Evolutionary conservation across 2,329 filamentous ascomycete genomes (phyloP).

Genomic region (Hirsutella thompsonii): DNA sequence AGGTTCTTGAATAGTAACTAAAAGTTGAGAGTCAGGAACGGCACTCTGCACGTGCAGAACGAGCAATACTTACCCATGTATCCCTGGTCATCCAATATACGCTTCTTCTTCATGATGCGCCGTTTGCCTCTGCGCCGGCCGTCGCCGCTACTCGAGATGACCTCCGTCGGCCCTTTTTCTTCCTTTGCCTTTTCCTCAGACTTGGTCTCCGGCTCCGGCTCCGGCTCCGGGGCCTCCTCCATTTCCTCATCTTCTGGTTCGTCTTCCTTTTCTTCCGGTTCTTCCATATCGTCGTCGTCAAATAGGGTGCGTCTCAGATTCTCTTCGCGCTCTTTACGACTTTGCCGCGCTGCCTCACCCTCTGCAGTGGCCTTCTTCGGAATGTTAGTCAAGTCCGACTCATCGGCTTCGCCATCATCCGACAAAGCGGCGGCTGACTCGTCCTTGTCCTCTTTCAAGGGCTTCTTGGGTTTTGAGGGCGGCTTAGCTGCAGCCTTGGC

Average conservation of each 20-base stretch:
- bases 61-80: conserved; percentile 57
- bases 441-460: conserved; percentile 18
- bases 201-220: conserved; percentile 21
- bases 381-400: conserved; percentile 17
- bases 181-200: conserved; percentile 16
- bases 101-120: conserved; percentile 78
- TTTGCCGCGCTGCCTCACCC: conserved; percentile 13
- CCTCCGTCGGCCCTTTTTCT: conserved; percentile 29
- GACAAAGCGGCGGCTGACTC: conserved; percentile 17
- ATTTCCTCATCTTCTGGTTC: conserved; percentile 25
- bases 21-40: not conserved
- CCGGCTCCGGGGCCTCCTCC: conserved; percentile 25
- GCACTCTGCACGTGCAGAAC: too few species aligned
- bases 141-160: conserved; percentile 36
- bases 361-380: conserved; percentile 12
- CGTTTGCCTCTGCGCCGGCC: conserved; percentile 65
- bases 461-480: conserved; percentile 33
- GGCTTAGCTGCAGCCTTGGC: conserved; percentile 41
- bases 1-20: conserved; percentile 74
- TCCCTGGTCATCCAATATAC: conserved; percentile 74
- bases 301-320: conserved; percentile 35
- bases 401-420: conserved; percentile 28
- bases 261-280: conserved; percentile 23
- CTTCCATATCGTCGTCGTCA: conserved; percentile 38
- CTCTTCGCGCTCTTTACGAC: conserved; percentile 24